These are phyloP conservation scores for Fistulifera pelliculosa DNA, from an alignment of 108 stramenopile genomes.

Conservation along the genomic window DNA sequence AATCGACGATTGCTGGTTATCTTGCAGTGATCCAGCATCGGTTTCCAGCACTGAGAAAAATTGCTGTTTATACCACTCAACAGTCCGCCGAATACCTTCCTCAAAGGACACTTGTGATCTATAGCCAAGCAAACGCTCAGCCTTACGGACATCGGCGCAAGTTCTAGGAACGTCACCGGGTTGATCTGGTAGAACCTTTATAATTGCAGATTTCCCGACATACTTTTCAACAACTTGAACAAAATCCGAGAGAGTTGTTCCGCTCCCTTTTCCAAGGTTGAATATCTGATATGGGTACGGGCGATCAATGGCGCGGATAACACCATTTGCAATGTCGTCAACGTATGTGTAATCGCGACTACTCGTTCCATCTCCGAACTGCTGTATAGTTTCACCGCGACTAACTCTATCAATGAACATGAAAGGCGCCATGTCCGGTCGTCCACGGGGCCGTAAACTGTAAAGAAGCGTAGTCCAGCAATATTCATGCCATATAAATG, in stretches of 20 bases:
- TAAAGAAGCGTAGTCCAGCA: constrained; percentile 90
- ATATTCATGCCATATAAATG: constrained; percentile 80
- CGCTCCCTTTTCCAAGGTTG: constrained; percentile 86
- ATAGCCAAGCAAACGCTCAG: constrained; percentile 71
- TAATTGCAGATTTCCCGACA: constrained; percentile 70
- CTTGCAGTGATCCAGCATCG: too few relatives aligned
- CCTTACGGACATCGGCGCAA: constrained; percentile 86
- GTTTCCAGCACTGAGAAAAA: constrained; percentile 9
- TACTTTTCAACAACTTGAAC: constrained; percentile 73
- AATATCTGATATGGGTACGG: constrained; percentile 82
- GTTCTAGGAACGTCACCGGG: constrained; percentile 93
- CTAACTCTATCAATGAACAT: constrained; percentile 65
- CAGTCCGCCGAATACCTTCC: constrained; percentile 82
- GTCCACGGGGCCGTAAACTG: constrained; percentile 82
- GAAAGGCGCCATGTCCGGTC: constrained; percentile 90
- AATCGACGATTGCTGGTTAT: too few relatives aligned
- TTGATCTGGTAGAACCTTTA: constrained; percentile 75
- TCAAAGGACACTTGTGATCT: constrained; percentile 75
- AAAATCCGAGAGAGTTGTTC: constrained; percentile 73
- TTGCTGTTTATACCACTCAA: constrained; percentile 68
- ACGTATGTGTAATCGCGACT: constrained; percentile 92
- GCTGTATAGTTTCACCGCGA: constrained; percentile 52
- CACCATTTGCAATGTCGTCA: constrained; percentile 86
- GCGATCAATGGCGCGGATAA: constrained; percentile 77
- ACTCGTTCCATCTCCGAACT: constrained; percentile 85